Evolutionary conservation across 2,329 filamentous ascomycete species (phyloP).

Genomic region (Ceratocystis eucalypticola): DNA sequence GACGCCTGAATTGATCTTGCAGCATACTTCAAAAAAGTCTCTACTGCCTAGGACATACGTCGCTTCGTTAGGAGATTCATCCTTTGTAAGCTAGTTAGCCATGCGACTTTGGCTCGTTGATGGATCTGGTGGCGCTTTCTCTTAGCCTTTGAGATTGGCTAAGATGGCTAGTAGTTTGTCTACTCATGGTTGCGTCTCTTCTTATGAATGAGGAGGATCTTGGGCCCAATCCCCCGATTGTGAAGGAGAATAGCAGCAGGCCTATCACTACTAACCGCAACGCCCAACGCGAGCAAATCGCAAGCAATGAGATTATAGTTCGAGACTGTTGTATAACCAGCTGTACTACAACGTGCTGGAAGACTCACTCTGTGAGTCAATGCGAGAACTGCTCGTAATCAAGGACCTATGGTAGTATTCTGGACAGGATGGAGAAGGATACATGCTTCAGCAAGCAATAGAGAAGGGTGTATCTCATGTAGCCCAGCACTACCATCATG

Average conservation of each 20-base stretch:
- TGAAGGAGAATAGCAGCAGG: background rate
- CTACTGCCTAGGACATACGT: too few species aligned
- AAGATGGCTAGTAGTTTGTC: background rate
- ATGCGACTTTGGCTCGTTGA: too few species aligned
- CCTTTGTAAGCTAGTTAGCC: too few species aligned
- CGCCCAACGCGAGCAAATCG: background rate
- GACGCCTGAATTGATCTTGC: too few species aligned
- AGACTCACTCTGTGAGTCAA: background rate
- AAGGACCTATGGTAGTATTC: background rate
- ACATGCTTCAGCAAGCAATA: background rate
- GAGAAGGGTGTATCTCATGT: background rate
- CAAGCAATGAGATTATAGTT: background rate
- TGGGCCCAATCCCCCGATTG: background rate
- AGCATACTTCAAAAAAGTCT: too few species aligned
- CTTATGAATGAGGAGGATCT: background rate
- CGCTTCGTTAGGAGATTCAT: too few species aligned
- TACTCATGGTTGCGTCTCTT: background rate
- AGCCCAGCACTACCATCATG: background rate
- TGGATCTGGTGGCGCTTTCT: too few species aligned
- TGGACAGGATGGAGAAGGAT: background rate
- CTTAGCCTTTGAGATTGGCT: background rate
- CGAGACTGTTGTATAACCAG: background rate
- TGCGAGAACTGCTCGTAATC: background rate
- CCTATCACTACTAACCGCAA: background rate
- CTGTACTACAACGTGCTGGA: background rate